Base-by-base conservation (phyloP, 495 filamentous ascomycete genomes). In the Penicillium dipodomyicola region DNA sequence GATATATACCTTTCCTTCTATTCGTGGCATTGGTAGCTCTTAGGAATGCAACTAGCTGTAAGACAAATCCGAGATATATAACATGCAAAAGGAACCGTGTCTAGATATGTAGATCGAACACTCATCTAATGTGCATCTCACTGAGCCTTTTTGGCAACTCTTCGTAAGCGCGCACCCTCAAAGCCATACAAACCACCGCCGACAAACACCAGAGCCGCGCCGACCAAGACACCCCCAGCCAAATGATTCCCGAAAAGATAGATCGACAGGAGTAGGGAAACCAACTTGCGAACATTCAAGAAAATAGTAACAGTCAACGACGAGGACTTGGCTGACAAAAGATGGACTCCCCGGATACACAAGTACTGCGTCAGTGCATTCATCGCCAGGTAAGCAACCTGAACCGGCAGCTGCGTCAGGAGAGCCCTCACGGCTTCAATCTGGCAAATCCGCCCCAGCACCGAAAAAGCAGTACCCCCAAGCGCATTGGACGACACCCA, bases 261-360 rank as follows among this genome's bases (percentile, higher is more conserved):
- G 57, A 97, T 92, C 57, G 93, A 97, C 39, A 97, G 64, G 58
- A 96, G 68, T 53, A 97, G 80, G 57, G 90, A 95, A 19, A 95
- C 86, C n/a, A 98, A 77, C 72, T 98, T 98, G 63, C 94, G 82
- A 47, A 98, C 87, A 69, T 97, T 98, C 25, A 98, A 80, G 32
- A 96, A 89, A 41, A 98, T 94, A 2, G 93, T 96, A 15, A 98
- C 94, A 0, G 93, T 97, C 49, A 98, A 77, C 0, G 94, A 96
- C 15, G 93, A 92, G 3, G 89, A 88, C 44, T 86, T 85, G 0
- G 92, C 89, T 1, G 87, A 89, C 4, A 98, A 78, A 19, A 96
- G 81, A 62, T 98, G 97, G 33, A 98, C 94, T 2, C 94, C 94
- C 5, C 91, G 88, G 58, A 97, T 96, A 68, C 94, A 98, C 19